These are phyloP conservation scores for Ceratobasidium sp. DNA, from an alignment of 1,284 basidiomycete species.

Conservation along the genomic window DNA sequence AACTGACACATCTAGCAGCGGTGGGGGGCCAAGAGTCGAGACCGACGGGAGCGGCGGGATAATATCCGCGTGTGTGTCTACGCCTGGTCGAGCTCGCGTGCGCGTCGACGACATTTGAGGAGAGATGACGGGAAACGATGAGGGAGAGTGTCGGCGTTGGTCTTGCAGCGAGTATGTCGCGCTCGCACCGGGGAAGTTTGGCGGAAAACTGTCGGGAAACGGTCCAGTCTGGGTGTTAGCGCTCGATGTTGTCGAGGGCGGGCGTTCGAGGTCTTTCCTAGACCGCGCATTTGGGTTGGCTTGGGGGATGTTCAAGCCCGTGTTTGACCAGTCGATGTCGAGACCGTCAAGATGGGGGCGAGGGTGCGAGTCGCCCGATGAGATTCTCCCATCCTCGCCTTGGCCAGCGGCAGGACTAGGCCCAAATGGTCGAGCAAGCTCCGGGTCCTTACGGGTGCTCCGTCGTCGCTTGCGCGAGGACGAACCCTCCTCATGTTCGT, in stretches of 20 bases:
- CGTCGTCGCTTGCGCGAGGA: constrained; percentile 31
- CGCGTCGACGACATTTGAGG: constrained; percentile 43
- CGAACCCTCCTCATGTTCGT: constrained; percentile 50
- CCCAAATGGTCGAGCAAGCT: constrained; percentile 25
- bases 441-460: constrained; percentile 31
- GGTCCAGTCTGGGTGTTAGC: constrained; percentile 1
- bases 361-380: constrained; percentile 15
- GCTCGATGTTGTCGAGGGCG: constrained; percentile 19
- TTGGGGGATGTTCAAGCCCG: constrained; percentile 35
- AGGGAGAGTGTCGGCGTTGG: constrained; percentile 2
- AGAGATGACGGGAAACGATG: constrained; percentile 29
- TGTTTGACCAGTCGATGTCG: constrained; percentile 36
- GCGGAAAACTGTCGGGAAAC: constrained; percentile 25
- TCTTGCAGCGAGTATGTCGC: constrained; percentile 9
- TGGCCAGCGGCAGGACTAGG: constrained; percentile 23
- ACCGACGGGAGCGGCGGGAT: constrained; percentile 38
- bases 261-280: constrained; percentile 25
- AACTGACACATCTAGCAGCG: constrained; percentile 27
- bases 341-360: constrained; percentile 35
- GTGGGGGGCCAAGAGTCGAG: constrained; percentile 40
- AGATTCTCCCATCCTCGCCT: constrained; percentile 30
- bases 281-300: constrained; percentile 39
- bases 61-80: constrained; percentile 33
- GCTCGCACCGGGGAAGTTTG: constrained; percentile 12
- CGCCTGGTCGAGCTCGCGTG: constrained; percentile 30